Evolutionary conservation across 2,329 filamentous ascomycete genomes (phyloP).

Genomic region (Paecilomyces niveus): DNA sequence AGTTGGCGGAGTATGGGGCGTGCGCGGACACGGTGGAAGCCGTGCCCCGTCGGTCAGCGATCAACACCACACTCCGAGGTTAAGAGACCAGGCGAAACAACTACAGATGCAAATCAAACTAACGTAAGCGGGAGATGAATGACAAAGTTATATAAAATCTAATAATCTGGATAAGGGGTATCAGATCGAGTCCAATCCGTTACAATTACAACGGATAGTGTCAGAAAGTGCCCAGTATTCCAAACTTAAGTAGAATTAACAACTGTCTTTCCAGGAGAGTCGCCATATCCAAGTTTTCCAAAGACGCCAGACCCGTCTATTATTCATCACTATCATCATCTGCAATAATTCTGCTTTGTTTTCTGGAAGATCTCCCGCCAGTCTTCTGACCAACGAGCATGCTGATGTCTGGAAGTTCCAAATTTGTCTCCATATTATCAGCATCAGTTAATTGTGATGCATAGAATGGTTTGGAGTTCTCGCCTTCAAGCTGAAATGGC

Average conservation of each 20-base stretch:
- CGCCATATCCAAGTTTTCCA: constrained; percentile 2
- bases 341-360: constrained; percentile 14
- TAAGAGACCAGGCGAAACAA: neutral
- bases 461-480: constrained; percentile 10
- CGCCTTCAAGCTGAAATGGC: constrained; percentile 1
- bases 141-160: neutral
- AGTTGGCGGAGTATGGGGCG: constrained; percentile 14
- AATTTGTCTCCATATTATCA: constrained; percentile 16
- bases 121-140: constrained; percentile 5
- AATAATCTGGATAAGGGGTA: neutral
- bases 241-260: neutral
- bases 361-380: constrained; percentile 10
- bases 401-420: constrained; percentile 20
- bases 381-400: constrained; percentile 15
- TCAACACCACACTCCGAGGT: neutral
- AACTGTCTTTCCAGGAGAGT: neutral
- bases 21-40: constrained; percentile 2
- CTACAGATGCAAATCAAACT: neutral
- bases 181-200: neutral
- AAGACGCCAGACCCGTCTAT: neutral
- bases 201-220: neutral
- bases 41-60: constrained; percentile 8
- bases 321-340: constrained; percentile 24
- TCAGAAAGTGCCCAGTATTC: neutral
- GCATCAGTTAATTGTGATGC: constrained; percentile 12